Evolutionary conservation across 2,329 filamentous ascomycete species (phyloP).

Genomic region (Cytospora leucostoma): DNA sequence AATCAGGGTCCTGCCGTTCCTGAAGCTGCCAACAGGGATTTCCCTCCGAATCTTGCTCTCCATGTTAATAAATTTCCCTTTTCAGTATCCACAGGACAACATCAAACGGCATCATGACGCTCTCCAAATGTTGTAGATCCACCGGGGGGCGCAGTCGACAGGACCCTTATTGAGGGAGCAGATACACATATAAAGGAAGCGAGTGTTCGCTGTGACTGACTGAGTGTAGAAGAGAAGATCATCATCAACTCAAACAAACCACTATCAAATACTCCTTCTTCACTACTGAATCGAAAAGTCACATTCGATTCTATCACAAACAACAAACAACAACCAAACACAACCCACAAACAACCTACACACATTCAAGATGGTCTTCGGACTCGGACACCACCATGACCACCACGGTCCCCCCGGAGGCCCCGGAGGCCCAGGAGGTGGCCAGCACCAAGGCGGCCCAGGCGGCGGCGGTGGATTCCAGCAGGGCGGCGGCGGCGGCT

Average conservation of each 20-base stretch:
- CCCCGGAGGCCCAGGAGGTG: neutral
- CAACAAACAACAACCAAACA: neutral
- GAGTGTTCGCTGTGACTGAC: neutral
- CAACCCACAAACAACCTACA: neutral
- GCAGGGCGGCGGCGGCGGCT: constrained; percentile 1
- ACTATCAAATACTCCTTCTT: neutral
- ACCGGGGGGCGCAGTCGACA: neutral
- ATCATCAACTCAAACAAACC: neutral
- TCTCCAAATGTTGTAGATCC: neutral
- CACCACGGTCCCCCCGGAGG: constrained; percentile 3
- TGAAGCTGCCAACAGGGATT: constrained; percentile 1
- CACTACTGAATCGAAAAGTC: neutral
- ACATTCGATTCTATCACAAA: neutral
- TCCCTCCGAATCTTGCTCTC: neutral
- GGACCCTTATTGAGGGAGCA: no score
- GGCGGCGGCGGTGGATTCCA: neutral
- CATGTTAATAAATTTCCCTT: neutral
- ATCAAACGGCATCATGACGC: neutral
- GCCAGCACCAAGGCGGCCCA: neutral
- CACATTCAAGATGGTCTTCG: constrained; percentile 8
- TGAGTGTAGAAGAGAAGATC: neutral
- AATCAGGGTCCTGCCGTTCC: neutral
- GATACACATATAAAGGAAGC: neutral
- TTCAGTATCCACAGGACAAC: neutral
- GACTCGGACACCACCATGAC: constrained; percentile 14